These are phyloP conservation scores for Arctium lappa DNA, from an alignment of 129 eudicot species.

Conservation along the genomic window DNA sequence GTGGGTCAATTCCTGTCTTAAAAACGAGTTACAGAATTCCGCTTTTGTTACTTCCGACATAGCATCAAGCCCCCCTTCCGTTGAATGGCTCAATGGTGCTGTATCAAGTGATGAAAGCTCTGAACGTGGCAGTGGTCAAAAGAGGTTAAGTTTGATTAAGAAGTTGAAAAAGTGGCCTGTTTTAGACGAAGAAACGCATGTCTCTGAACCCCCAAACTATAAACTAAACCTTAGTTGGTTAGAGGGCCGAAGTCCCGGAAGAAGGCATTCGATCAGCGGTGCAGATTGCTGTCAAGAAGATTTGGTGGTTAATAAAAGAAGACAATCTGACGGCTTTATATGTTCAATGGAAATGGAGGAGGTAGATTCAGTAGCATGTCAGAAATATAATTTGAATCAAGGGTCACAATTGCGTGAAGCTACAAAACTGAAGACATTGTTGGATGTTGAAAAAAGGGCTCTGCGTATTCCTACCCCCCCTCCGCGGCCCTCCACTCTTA, in stretches of 20 bases:
- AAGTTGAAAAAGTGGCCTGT: slow-evolving; percentile 75
- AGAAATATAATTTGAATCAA: slow-evolving; percentile 40
- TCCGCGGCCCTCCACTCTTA: slow-evolving; percentile 65
- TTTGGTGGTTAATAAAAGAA: slow-evolving; percentile 40
- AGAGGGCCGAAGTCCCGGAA: slow-evolving; percentile 35
- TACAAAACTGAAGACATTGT: slow-evolving; percentile 44
- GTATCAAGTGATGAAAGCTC: slow-evolving; percentile 43
- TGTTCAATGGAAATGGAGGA: slow-evolving; percentile 52
- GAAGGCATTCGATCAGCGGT: slow-evolving; percentile 88
- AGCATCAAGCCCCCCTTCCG: slow-evolving; percentile 38
- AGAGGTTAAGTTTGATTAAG: slow-evolving; percentile 49
- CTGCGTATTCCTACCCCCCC: slow-evolving; percentile 87
- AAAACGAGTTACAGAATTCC: slow-evolving; percentile 59
- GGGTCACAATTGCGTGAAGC: slow-evolving; percentile 45
- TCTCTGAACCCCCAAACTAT: slow-evolving; percentile 29
- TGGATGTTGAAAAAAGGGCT: slow-evolving; percentile 73
- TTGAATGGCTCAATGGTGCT: slow-evolving; percentile 35
- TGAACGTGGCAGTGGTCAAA: slow-evolving; percentile 40
- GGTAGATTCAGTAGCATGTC: slow-evolving; percentile 24
- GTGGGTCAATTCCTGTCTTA: slow-evolving; percentile 86
- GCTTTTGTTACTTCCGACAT: slow-evolving; percentile 32
- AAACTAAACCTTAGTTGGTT: slow-evolving; percentile 43
- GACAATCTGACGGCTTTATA: slow-evolving; percentile 81
- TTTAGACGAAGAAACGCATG: slow-evolving; percentile 58
- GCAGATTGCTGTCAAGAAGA: slow-evolving; percentile 56